phyloP scores from a whole-genome alignment of 306 rosid species.

The Morella rubra region DNA sequence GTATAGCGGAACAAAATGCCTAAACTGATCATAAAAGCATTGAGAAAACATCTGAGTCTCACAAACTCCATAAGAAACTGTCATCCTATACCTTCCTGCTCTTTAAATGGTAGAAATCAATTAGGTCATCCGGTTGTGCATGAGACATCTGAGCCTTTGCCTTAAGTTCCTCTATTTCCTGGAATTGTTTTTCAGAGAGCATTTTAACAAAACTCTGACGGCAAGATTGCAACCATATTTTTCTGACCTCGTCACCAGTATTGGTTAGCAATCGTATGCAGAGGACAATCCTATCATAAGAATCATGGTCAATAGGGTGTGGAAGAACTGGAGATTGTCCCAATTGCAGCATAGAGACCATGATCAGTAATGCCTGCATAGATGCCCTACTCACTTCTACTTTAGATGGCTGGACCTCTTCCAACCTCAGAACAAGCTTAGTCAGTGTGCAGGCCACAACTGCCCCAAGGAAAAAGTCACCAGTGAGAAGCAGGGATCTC shows the following conservation, averaged over 20 bases:
- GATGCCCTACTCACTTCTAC: conserved; percentile 76
- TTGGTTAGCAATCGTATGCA: conserved; percentile 78
- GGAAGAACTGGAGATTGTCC: conserved; percentile 84
- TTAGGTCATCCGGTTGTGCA: conserved; percentile 98
- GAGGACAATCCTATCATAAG: conserved; percentile 78
- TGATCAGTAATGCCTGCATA: conserved; percentile 65
- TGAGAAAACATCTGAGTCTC: no score
- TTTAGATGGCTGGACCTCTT: conserved; percentile 87
- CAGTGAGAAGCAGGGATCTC: conserved; percentile 87
- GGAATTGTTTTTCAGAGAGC: conserved; percentile 91
- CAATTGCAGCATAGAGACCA: conserved; percentile 88
- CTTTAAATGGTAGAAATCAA: conserved; percentile 96
- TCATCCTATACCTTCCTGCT: conserved; percentile 76
- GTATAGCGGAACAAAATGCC: no score
- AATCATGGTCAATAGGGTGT: conserved; percentile 89
- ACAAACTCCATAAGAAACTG: no score
- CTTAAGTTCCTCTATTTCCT: conserved; percentile 80
- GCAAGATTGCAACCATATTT: conserved; percentile 87
- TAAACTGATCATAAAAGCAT: no score
- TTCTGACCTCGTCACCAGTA: conserved; percentile 71
- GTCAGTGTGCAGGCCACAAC: conserved; percentile 85
- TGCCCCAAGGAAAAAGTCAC: conserved; percentile 94
- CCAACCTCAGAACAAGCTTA: conserved; percentile 84
- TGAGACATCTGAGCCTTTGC: conserved; percentile 83
- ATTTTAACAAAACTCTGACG: conserved; percentile 90